Conservation (phyloP, 495 filamentous ascomycete species). For the Aspergillus ellipticus region DNA sequence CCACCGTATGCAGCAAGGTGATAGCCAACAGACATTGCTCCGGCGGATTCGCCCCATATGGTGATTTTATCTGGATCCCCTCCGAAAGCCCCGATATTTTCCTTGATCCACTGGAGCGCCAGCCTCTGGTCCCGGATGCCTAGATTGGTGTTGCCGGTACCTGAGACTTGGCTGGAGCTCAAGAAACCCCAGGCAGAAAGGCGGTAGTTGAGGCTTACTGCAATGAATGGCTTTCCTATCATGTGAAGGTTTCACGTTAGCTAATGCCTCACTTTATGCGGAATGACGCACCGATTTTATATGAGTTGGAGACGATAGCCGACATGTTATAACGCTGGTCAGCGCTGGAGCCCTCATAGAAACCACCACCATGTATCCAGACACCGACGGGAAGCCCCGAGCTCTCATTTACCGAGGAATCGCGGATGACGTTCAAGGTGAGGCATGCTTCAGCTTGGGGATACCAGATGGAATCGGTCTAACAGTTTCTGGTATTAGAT, state of each 20-base stretch:
- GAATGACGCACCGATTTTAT: conserved; percentile 37
- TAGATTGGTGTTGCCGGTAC: conserved; percentile 51
- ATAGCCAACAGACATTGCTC: conserved; percentile 9
- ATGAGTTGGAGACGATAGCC: conserved; percentile 47
- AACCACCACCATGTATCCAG: conserved; percentile 62
- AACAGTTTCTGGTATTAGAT: conserved; percentile 11
- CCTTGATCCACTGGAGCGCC: conserved; percentile 59
- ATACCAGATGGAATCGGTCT: conserved; percentile 46
- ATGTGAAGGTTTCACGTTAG: neutral
- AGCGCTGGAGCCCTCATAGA: conserved; percentile 43
- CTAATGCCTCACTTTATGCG: neutral
- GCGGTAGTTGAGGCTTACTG: conserved; percentile 58
- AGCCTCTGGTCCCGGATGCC: conserved; percentile 57
- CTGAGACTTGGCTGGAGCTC: conserved; percentile 25
- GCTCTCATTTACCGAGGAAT: conserved; percentile 28
- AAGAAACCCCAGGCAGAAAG: conserved; percentile 55
- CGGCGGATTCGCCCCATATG: conserved; percentile 58
- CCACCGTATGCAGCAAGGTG: conserved; percentile 12
- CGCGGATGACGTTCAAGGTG: conserved; percentile 51
- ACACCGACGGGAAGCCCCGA: conserved; percentile 45
- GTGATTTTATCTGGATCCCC: conserved; percentile 59
- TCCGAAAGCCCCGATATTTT: conserved; percentile 54
- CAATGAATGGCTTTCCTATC: conserved; percentile 53
- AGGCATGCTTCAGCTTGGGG: conserved; percentile 50
- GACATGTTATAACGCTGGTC: conserved; percentile 55